phyloP scores from a whole-genome alignment of 805 yeast genomes.

The Candida golubevii region DNA sequence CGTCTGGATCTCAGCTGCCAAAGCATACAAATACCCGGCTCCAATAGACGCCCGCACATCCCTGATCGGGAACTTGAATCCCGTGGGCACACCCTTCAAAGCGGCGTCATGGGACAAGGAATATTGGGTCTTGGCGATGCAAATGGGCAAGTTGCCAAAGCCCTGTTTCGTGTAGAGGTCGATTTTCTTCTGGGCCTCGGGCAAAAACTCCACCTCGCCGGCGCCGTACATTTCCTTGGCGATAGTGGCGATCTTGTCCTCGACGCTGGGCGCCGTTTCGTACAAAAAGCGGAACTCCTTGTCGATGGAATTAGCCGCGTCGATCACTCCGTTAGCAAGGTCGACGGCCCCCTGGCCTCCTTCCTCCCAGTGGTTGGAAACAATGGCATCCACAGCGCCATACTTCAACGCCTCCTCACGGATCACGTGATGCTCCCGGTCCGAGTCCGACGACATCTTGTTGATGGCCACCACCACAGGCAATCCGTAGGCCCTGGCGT shows the following conservation, averaged over 20 bases:
- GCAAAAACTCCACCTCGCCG: constrained; percentile 61
- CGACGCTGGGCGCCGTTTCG: constrained; percentile 50
- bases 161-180: constrained; percentile 69
- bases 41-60: constrained; percentile 76
- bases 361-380: constrained; percentile 81
- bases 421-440: constrained; percentile 63
- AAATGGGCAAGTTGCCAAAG: constrained; percentile 71
- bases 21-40: constrained; percentile 80
- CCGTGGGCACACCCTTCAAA: constrained; percentile 79
- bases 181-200: constrained; percentile 66
- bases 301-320: constrained; percentile 49
- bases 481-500: constrained; percentile 66
- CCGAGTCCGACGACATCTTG: constrained; percentile 71
- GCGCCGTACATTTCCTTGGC: constrained; percentile 81
- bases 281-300: constrained; percentile 52
- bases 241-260: constrained; percentile 61
- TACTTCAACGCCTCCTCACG: constrained; percentile 65
- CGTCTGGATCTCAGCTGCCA: constrained; percentile 83
- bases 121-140: constrained; percentile 84
- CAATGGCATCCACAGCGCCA: constrained; percentile 76
- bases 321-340: constrained; percentile 66
- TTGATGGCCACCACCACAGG: constrained; percentile 83
- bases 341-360: constrained; percentile 81
- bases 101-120: constrained; percentile 79
- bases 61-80: constrained; percentile 74